Conservation (phyloP, 169 alveolate species). For the Plasmodium knowlesi region DNA sequence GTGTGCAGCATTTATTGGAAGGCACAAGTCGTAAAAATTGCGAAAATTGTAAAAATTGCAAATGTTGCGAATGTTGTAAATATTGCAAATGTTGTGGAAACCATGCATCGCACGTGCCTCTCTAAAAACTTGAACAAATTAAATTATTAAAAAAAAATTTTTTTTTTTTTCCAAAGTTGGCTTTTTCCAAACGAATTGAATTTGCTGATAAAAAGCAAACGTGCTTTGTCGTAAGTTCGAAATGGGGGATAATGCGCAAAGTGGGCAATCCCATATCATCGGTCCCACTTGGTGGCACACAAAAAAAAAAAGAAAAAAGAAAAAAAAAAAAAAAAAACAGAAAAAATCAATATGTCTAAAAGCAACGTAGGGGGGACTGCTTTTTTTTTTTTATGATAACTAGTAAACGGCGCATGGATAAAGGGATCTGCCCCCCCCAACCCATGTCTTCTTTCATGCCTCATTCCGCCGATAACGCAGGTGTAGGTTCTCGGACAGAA, state of each 20-base stretch:
- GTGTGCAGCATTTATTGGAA: not conserved
- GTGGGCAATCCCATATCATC: not conserved
- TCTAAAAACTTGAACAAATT: not conserved
- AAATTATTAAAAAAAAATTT: not conserved
- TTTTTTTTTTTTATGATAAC: not conserved
- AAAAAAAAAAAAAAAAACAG: not conserved
- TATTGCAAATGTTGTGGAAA: not conserved
- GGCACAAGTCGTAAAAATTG: not conserved
- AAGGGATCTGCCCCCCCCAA: not conserved
- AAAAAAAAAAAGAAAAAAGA: not conserved
- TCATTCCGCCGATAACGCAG: slow-evolving; percentile 21
- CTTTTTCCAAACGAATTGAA: not conserved
- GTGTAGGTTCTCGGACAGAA: slow-evolving; percentile 29
- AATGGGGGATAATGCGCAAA: not conserved
- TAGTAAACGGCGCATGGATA: not conserved
- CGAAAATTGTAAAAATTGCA: not conserved
- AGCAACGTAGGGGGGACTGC: not conserved
- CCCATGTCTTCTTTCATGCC: not conserved
- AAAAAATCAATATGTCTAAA: not conserved
- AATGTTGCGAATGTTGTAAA: not conserved
- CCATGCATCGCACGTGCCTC: not conserved
- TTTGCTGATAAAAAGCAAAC: not conserved
- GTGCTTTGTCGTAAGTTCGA: not conserved
- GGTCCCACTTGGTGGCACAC: not conserved
- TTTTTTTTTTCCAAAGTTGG: not conserved